Evolutionary conservation across 345 rosid species (phyloP).

Genomic region (Crucihimalaya himalaica): DNA sequence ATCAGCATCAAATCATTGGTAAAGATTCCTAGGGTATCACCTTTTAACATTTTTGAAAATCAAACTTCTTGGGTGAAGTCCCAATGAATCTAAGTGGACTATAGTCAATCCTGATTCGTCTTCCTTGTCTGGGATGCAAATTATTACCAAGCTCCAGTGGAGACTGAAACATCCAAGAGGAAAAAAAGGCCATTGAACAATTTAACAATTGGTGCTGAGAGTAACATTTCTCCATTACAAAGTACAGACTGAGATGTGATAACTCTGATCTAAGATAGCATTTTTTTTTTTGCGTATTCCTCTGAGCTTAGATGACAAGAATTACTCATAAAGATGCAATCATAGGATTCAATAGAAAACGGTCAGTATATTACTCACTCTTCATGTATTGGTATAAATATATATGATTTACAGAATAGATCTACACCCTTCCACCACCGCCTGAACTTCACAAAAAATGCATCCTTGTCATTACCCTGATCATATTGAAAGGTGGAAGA

Average conservation of each 20-base stretch:
- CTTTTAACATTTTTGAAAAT: conserved; percentile 69
- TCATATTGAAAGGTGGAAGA: conserved; percentile 17
- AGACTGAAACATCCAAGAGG: conserved; percentile 47
- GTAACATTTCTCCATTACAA: not conserved
- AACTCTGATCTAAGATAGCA: not conserved
- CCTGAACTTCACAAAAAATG: conserved; percentile 72
- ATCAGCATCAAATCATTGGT: not conserved
- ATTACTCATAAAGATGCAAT: conserved; percentile 1
- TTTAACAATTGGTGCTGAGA: not conserved
- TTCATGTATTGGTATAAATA: conserved; percentile 86
- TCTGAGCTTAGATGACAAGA: not conserved
- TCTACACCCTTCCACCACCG: conserved; percentile 96
- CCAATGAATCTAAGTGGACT: conserved; percentile 88
- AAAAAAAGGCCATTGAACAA: not conserved
- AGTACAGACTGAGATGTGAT: not conserved
- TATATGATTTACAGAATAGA: conserved; percentile 85
- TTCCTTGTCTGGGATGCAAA: conserved; percentile 78
- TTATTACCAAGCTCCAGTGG: conserved; percentile 97
- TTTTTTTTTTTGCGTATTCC: not conserved
- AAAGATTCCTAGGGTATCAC: conserved; percentile 44
- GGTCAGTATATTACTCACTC: conserved; percentile 55
- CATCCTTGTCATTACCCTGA: conserved; percentile 60
- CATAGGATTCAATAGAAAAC: conserved; percentile 1
- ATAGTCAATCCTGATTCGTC: conserved; percentile 78
- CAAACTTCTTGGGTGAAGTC: conserved; percentile 58